Percentiles rank a stretch among this genome's conserved stretches.
Conservation (phyloP, 805 yeast genomes). For the Kazachstania viticola region DNA sequence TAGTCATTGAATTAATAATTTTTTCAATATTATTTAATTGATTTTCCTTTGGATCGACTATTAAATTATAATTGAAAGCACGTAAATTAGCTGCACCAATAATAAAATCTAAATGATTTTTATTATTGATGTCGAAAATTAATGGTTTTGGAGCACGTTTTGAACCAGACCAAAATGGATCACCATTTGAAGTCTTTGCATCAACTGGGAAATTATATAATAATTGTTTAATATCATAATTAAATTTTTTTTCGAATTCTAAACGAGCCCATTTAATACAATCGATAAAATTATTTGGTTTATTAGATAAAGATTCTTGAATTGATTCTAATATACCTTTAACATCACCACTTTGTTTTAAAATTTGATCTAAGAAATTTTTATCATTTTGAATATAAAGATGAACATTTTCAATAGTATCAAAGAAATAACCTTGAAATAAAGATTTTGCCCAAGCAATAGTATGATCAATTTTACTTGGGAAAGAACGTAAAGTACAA, state of each 20-base stretch:
- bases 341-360: constrained; percentile 87
- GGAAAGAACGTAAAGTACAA: constrained; percentile 95
- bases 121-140: constrained; percentile 59
- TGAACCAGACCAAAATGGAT: constrained; percentile 96
- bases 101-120: constrained; percentile 72
- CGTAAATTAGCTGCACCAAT: constrained; percentile 85
- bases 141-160: constrained; percentile 92
- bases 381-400: constrained; percentile 84
- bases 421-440: constrained; percentile 85
- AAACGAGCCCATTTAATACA: constrained; percentile 91
- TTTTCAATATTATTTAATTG: constrained; percentile 37
- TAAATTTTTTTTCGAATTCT: constrained; percentile 77
- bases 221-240: constrained; percentile 79
- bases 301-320: constrained; percentile 56
- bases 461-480: constrained; percentile 95
- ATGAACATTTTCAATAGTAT: constrained; percentile 89
- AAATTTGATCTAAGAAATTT: constrained; percentile 78
- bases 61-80: constrained; percentile 83
- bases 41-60: constrained; percentile 46
- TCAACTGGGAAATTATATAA: constrained; percentile 91
- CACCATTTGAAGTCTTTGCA: constrained; percentile 81
- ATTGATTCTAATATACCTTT: constrained; percentile 80
- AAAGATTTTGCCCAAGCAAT: constrained; percentile 98
- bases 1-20: constrained; percentile 38
- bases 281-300: constrained; percentile 86